Evolutionary conservation across 164 flowering plant genomes (phyloP).

Genomic region (Vitis vinifera): DNA sequence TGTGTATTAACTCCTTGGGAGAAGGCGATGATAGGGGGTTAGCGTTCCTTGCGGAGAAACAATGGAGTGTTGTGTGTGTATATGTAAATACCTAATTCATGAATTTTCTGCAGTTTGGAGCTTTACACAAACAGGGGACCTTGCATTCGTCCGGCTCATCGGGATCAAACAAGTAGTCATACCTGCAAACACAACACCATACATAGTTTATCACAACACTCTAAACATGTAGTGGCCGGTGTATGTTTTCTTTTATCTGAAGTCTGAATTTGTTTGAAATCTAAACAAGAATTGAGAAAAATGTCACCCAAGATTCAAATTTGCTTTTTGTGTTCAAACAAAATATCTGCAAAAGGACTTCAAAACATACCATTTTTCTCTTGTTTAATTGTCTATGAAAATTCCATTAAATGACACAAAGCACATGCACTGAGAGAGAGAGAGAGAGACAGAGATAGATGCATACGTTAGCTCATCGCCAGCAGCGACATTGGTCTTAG

Average conservation of each 20-base stretch:
- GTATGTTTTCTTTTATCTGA: too few species aligned
- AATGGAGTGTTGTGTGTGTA: constrained; percentile 13
- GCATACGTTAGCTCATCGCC: constrained; percentile 92
- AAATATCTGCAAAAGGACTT: too few species aligned
- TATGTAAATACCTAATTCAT: constrained; percentile 61
- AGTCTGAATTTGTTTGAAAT: too few species aligned
- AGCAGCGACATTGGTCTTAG: constrained; percentile 78
- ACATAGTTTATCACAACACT: neutral
- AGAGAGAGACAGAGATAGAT: neutral
- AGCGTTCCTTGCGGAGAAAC: constrained; percentile 38
- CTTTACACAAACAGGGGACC: constrained; percentile 92
- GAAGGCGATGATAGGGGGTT: constrained; percentile 15
- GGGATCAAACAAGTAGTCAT: constrained; percentile 92
- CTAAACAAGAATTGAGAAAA: too few species aligned
- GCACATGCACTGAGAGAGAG: neutral
- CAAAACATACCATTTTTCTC: too few species aligned
- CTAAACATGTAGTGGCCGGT: too few species aligned
- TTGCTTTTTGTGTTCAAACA: too few species aligned
- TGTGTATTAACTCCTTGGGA: too few species aligned
- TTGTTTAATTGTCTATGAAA: neutral
- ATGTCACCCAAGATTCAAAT: too few species aligned
- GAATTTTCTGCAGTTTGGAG: constrained; percentile 81
- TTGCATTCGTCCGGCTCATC: constrained; percentile 78
- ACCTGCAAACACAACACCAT: constrained; percentile 44
- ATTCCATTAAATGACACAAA: too few species aligned